Evolutionary conservation across 129 eudicot genomes (phyloP).

Genomic region (Artemisia annua): DNA sequence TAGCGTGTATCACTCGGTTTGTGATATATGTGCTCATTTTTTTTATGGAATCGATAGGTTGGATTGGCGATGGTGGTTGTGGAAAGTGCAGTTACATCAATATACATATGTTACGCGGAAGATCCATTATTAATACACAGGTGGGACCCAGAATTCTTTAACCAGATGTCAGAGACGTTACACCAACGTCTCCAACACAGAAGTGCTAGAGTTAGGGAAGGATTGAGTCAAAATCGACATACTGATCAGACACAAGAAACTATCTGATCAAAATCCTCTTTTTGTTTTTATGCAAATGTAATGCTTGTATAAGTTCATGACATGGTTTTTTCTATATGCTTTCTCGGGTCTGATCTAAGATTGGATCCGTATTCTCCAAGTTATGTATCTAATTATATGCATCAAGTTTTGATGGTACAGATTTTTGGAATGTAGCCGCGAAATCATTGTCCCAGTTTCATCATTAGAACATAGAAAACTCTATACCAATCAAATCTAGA

Average conservation of each 20-base stretch:
- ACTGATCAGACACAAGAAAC: slow-evolving; percentile 53
- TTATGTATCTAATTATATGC: slow-evolving; percentile 13
- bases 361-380: slow-evolving; percentile 12
- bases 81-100: slow-evolving; percentile 92
- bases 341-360: slow-evolving; percentile 27
- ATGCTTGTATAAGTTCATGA: slow-evolving; percentile 22
- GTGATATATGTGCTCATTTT: not conserved
- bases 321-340: not conserved
- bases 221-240: slow-evolving; percentile 45
- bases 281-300: slow-evolving; percentile 15
- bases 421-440: not conserved
- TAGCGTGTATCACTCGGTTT: not conserved
- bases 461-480: not conserved
- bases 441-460: too few relatives aligned
- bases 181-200: slow-evolving; percentile 89
- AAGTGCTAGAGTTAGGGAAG: slow-evolving; percentile 78
- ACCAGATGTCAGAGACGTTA: slow-evolving; percentile 71
- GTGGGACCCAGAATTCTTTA: slow-evolving; percentile 82
- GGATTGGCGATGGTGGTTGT: slow-evolving; percentile 96
- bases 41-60: slow-evolving; percentile 36
- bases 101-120: slow-evolving; percentile 86
- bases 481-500: not conserved
- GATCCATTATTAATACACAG: slow-evolving; percentile 76
- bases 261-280: slow-evolving; percentile 29
- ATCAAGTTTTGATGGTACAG: slow-evolving; percentile 10